These are phyloP conservation scores for Ceratobasidium theobromae DNA, from an alignment of 1,284 basidiomycete genomes.

Conservation along the genomic window DNA sequence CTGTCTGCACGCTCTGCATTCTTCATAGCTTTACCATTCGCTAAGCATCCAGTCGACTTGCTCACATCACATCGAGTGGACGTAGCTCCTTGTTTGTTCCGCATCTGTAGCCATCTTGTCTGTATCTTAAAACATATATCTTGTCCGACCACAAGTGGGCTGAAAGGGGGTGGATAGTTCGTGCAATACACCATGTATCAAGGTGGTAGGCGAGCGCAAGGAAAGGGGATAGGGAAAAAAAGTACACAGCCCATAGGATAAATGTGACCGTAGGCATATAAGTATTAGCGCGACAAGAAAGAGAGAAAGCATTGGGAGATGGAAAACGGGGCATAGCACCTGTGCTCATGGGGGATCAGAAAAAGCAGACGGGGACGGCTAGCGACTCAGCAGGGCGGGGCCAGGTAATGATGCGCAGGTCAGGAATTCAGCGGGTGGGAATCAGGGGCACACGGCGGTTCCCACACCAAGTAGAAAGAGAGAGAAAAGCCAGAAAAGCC, in stretches of 20 bases:
- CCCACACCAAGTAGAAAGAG: conserved; percentile 1
- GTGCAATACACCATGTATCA: too few relatives aligned
- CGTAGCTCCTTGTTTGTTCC: too few relatives aligned
- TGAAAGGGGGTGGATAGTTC: too few relatives aligned
- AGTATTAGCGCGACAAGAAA: conserved; percentile 4
- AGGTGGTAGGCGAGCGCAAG: background rate
- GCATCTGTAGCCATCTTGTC: too few relatives aligned
- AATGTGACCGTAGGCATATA: conserved; percentile 11
- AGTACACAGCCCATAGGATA: conserved; percentile 1
- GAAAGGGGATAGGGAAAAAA: background rate
- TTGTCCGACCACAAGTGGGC: too few relatives aligned
- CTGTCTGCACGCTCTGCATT: conserved; percentile 61
- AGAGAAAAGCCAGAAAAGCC: background rate
- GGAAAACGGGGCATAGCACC: conserved; percentile 13
- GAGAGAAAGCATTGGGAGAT: background rate
- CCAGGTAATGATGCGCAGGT: background rate
- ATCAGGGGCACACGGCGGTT: background rate
- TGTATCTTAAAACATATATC: too few relatives aligned
- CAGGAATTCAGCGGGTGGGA: background rate
- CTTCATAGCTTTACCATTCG: conserved; percentile 72
- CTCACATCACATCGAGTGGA: too few relatives aligned
- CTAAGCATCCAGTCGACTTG: conserved; percentile 42
- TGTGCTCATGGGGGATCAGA: background rate
- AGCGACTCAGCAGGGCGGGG: background rate
- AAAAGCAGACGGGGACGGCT: background rate